Conservation (phyloP, 345 rosid species). For the Sisymbrium irio region DNA sequence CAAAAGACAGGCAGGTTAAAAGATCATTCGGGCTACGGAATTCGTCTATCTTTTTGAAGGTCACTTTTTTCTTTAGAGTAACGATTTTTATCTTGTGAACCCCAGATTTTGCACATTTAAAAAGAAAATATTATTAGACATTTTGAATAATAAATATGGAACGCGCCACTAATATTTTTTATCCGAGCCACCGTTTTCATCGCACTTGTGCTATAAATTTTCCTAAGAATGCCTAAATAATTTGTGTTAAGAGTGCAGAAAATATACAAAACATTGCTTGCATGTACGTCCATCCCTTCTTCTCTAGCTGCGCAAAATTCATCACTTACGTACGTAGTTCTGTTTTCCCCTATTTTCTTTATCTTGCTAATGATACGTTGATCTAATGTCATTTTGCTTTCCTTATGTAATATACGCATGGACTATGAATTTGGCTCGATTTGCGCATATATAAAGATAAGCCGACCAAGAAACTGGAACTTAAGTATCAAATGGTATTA, state of each 20-base stretch:
- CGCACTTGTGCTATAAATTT: neutral
- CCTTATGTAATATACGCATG: neutral
- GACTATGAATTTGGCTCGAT: neutral
- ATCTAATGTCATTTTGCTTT: neutral
- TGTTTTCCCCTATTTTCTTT: neutral
- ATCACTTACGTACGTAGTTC: neutral
- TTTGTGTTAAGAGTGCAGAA: no score
- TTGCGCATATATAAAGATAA: neutral
- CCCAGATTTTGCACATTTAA: no score
- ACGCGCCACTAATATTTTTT: neutral
- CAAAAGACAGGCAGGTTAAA: neutral
- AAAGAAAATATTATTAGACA: neutral
- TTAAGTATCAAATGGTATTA: neutral
- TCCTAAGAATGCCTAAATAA: neutral
- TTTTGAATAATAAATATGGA: neutral
- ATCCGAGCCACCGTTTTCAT: neutral
- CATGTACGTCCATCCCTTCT: neutral
- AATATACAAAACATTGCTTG: neutral
- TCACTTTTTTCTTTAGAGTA: neutral
- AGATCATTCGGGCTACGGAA: neutral
- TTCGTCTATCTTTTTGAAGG: neutral
- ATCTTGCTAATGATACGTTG: neutral
- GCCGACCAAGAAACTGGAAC: neutral
- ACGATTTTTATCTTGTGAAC: no score
- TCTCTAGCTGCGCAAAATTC: neutral